phyloP scores from a whole-genome alignment of 2,329 filamentous ascomycete species.

The Cladosporium sp. region DNA sequence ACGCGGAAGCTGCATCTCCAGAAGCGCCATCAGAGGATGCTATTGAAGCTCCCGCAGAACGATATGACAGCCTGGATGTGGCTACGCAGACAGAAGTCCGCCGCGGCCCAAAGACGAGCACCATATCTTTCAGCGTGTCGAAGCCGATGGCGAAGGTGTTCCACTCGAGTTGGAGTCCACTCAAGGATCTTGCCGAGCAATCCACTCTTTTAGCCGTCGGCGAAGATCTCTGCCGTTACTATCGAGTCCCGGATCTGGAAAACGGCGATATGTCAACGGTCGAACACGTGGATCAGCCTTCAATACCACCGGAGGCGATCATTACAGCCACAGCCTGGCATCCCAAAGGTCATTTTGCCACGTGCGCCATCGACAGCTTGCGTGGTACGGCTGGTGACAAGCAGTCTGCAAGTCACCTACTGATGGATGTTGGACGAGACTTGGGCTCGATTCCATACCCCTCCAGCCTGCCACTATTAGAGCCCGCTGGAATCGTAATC shows the following conservation, averaged over 20 bases:
- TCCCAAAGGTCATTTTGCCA: conserved; percentile 34
- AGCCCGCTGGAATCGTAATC: conserved; percentile 32
- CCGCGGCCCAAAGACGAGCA: conserved; percentile 35
- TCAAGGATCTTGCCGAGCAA: conserved; percentile 22
- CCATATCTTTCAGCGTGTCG: conserved; percentile 37
- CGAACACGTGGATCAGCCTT: conserved; percentile 31
- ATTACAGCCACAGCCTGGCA: conserved; percentile 39
- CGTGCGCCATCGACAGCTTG: conserved; percentile 32
- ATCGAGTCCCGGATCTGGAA: conserved; percentile 31
- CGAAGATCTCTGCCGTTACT: conserved; percentile 37
- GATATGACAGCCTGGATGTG: conserved; percentile 37
- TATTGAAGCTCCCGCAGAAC: conserved; percentile 29
- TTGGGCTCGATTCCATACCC: conserved; percentile 26
- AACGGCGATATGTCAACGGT: conserved; percentile 26
- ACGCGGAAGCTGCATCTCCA: conserved; percentile 30
- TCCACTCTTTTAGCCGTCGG: conserved; percentile 36
- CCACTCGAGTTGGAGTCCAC: conserved; percentile 36
- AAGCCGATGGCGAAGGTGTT: conserved; percentile 32
- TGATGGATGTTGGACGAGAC: conserved; percentile 31
- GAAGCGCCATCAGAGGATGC: conserved; percentile 30
- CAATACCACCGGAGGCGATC: conserved; percentile 28
- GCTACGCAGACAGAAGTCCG: conserved; percentile 38
- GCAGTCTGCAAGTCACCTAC: conserved; percentile 24
- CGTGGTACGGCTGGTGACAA: conserved; percentile 26
- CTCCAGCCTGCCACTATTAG: conserved; percentile 27